Evolutionary conservation across 176 grass and related monocot species (phyloP), one percentile per base, ranked within the genome.

Genomic region (Avena sativa): DNA sequence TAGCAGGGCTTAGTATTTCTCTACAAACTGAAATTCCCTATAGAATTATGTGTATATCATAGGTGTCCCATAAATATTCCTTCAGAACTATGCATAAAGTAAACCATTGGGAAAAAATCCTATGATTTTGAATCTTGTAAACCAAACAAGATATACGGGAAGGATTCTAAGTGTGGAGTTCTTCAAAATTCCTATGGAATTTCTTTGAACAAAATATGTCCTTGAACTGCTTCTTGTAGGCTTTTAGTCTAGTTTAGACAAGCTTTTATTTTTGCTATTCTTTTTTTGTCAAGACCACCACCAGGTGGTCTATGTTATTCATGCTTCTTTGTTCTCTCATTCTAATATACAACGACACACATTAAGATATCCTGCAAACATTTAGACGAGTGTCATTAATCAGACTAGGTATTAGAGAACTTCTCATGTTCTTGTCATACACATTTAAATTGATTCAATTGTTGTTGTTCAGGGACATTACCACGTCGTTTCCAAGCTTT

Each of bases 401-500:
- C 21, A 40, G 10, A 4, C 50, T 56, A 56, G 26, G 4, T 9
- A 25, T 11, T 46, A 44, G 38, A 78, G 1, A 48, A 59, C 1
- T 19, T 0, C 10, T 17, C 17, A 43, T 60, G 36, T 55, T 92
- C n/a, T 28, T 63, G 53, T 7, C 62, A 16, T 25, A 44, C 64
- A 8, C 10, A 63, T 71, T 71, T 26, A 2, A 47, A 44, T 6
- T 64, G n/a, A 70, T 0, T 86, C 26, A 44, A 2, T 64, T 17
- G 23, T 14, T 66, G 26, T 62, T 78, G 21, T 80, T 60, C 81
- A 93, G 94, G 82, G 94, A 96, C 78, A 96, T 96, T 30, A 90
- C 87, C 19, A 78, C 91, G 82, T 74, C 81, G 12, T 96, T 96
- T 74, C 89, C 91, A 0, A 93, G 91, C 85, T 96, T 96, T 80